Percentiles rank a stretch among this genome's conserved stretches.
These are phyloP conservation scores for Backusella macrospora DNA, from an alignment of 192 early-diverging fungal genomes.

Conservation along the genomic window DNA sequence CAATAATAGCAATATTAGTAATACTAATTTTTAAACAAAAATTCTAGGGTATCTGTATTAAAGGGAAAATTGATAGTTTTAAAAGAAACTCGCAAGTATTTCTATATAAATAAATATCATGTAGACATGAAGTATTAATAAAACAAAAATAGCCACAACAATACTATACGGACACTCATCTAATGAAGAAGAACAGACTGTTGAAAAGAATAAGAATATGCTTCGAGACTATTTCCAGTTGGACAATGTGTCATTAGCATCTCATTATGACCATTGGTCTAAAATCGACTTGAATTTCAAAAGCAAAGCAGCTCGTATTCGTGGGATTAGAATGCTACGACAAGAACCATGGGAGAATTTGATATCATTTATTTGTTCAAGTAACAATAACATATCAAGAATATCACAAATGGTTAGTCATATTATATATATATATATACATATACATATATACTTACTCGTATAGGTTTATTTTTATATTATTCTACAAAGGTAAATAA, in stretches of 20 bases:
- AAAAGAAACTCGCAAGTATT: slow-evolving; percentile 58
- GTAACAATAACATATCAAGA: slow-evolving; percentile 92
- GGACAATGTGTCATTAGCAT: slow-evolving; percentile 54
- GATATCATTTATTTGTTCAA: slow-evolving; percentile 90
- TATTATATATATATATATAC: slow-evolving; percentile 35
- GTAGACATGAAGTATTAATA: neutral
- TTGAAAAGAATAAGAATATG: slow-evolving; percentile 37
- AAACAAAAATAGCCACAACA: slow-evolving; percentile 22
- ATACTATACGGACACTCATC: slow-evolving; percentile 32
- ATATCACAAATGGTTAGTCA: slow-evolving; percentile 80
- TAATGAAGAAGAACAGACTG: slow-evolving; percentile 25
- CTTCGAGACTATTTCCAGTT: slow-evolving; percentile 90
- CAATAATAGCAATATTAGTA: neutral
- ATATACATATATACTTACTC: neutral
- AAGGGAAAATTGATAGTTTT: slow-evolving; percentile 60
- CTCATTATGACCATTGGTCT: slow-evolving; percentile 62
- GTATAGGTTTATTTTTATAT: slow-evolving; percentile 19
- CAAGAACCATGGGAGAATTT: slow-evolving; percentile 89
- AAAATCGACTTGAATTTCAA: slow-evolving; percentile 69
- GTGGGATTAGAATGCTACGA: slow-evolving; percentile 75
- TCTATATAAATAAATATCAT: neutral
- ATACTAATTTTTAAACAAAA: neutral
- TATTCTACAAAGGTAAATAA: slow-evolving; percentile 35
- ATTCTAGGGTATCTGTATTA: slow-evolving; percentile 53
- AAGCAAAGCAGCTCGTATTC: slow-evolving; percentile 51